Base-by-base conservation (phyloP, 2,329 filamentous ascomycete species). In the Arthrobotrys megalospora region DNA sequence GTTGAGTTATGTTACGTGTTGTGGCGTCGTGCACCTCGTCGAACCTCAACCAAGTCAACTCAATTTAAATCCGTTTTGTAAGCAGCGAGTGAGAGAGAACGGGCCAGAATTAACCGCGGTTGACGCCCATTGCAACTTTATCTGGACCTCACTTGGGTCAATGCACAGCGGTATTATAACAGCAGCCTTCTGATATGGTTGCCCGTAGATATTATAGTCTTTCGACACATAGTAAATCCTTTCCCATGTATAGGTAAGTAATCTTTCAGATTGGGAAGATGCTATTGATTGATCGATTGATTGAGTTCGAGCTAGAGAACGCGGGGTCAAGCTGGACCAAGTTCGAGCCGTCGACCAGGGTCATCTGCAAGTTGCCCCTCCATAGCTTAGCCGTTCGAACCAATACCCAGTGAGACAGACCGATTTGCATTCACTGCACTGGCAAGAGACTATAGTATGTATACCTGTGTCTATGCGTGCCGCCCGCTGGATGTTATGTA, bases 341-440 rank as follows among this genome's bases (percentile, higher is more conserved):
- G 41, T 6, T 38, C n/a, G 41, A 19, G 53, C 67, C 58, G 47
- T 47, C 12, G 64, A 52, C 72, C 60, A 36, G 73, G 73, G 66
- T 68, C 41, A 58, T 70, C 73, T 77, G 73, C 73, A 77, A 53
- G 73, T 77, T 77, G 73, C 73, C 73, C 73, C 73, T 77, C 73
- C 73, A 77, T 71, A 32, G 32, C 10, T 11, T 24, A 36, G 34
- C 34, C n/a, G n/a, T n/a, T n/a, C n/a, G n/a, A n/a, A n/a, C n/a
- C n/a, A n/a, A n/a, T n/a, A n/a, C n/a, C n/a, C n/a, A n/a, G 24
- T 28, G 24, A 28, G 24, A 28, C 24, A 2, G n/a, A 28, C 5
- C 5, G 2, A 28, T 5, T 28, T 5, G 24, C 24, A 28, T 28
- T 28, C 24, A 28, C 24, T n/a, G n/a, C n/a, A n/a, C n/a, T n/a